phyloP scores from a whole-genome alignment of 148 eudicot genomes.

The Cornus florida region DNA sequence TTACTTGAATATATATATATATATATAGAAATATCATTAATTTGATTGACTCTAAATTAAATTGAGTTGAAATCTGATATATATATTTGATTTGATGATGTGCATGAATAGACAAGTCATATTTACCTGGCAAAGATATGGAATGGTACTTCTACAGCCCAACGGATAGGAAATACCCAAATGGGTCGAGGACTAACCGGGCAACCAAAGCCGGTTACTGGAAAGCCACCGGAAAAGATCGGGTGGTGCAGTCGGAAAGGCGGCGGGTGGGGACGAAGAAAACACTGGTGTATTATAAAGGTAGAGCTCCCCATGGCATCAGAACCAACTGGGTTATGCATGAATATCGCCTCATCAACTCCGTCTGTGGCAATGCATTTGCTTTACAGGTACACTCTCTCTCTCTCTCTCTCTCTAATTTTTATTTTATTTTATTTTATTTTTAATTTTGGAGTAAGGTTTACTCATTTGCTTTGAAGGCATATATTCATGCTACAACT shows the following conservation, averaged over 20 bases:
- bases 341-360: conserved; percentile 61
- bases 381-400: background rate
- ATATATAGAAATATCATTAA: too few species aligned
- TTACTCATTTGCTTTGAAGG: too few species aligned
- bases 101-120: conserved; percentile 42
- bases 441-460: too few species aligned
- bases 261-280: conserved; percentile 62
- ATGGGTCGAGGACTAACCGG: conserved; percentile 71
- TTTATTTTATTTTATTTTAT: too few species aligned
- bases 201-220: conserved; percentile 68
- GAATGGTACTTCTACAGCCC: conserved; percentile 75
- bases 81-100: too few species aligned
- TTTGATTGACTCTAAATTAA: too few species aligned
- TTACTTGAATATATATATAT: too few species aligned
- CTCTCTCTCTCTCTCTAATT: too few species aligned
- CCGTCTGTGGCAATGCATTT: conserved; percentile 21
- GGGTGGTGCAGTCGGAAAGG: conserved; percentile 49
- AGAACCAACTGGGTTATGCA: conserved; percentile 74
- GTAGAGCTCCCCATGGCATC: conserved; percentile 66
- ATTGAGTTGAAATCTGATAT: too few species aligned
- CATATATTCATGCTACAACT: too few species aligned
- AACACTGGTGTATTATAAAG: conserved; percentile 64
- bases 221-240: conserved; percentile 70
- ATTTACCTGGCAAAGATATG: conserved; percentile 63
- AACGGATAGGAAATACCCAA: conserved; percentile 66